Evolutionary conservation across 1,139 yeast genomes (phyloP), one percentile per base, ranked within the genome.

Genomic region (Blastobotrys serpentis): DNA sequence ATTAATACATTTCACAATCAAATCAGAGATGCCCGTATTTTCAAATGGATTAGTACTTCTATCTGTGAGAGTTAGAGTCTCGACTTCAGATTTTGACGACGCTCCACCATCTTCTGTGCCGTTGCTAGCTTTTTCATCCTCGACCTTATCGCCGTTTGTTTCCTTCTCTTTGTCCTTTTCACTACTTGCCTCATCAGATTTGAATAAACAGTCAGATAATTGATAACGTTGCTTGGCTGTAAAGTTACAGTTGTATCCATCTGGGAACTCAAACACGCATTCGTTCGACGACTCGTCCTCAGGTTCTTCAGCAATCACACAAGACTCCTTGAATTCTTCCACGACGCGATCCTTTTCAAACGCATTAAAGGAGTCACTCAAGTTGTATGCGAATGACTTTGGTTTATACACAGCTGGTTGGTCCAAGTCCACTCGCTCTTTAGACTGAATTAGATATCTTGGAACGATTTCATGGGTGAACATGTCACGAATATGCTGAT

Each of bases 191-290:
- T 46, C 53, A 38, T 48, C 44, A 5, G 61, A 72, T 57, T 76
- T 79, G 64, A 92, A 88, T 48, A 92, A 64, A 8, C 87, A 73
- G 61, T 92, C 96, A 0, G 87, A 86, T 52, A 87, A 67, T 46
- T 74, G 74, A 59, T 74, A 84, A 54, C 97, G 72, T 52, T 86
- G 94, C 6, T 77, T 68, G 7, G 74, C 76, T 6, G 26, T 6
- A 54, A 80, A 75, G 40, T 76, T 76, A 16, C 76, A 61, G 37
- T 71, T 72, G 50, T 75, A 75, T 1, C 85, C 86, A 60, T 86
- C 84, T 11, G 98, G 96, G 38, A 90, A 74, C 68, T 92, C 98
- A 64, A 86, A 87, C n/a, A 43, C 38, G 22, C 52, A 13, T 4
- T 30, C 25, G 11, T n/a, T n/a, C n/a, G 51, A 37, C 3, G 44